A percentile compares a stretch with the other conserved stretches of the same genome.
Conservation (phyloP, 805 yeast species). For the Spathaspora boniae region DNA sequence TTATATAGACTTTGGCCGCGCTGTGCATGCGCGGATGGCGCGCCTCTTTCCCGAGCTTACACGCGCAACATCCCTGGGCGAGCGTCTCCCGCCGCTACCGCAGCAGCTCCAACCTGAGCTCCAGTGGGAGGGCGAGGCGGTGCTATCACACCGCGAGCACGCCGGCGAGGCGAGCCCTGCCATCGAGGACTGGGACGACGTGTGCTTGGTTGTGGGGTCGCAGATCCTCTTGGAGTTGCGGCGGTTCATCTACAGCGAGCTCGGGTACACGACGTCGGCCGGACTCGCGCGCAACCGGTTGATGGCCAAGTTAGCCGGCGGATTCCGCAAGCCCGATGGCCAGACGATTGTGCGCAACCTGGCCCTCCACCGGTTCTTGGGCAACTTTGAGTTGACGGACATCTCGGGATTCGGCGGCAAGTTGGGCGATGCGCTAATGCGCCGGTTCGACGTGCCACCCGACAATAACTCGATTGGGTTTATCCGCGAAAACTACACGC, state of each 20-base stretch:
- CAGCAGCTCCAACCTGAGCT: conserved; percentile 25
- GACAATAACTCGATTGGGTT: conserved; percentile 41
- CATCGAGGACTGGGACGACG: conserved; percentile 70
- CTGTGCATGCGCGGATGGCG: conserved; percentile 44
- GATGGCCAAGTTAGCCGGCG: conserved; percentile 84
- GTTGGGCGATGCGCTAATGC: conserved; percentile 58
- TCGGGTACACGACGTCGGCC: conserved; percentile 86
- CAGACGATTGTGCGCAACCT: conserved; percentile 68
- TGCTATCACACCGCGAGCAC: conserved; percentile 14
- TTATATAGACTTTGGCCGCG: conserved; percentile 76
- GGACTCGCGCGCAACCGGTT: conserved; percentile 78
- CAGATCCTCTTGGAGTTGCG: conserved; percentile 55
- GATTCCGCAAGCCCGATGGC: conserved; percentile 76
- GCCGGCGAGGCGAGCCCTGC: conserved; percentile 4
- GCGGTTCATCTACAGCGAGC: conserved; percentile 42
- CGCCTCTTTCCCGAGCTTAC: conserved; percentile 46
- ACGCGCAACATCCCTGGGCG: too few species aligned
- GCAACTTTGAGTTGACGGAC: conserved; percentile 62
- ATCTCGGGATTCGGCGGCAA: conserved; percentile 94
- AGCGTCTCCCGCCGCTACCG: conserved; percentile 52
- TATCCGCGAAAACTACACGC: conserved; percentile 48
- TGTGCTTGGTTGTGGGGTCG: conserved; percentile 65
- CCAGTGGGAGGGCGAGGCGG: conserved; percentile 28
- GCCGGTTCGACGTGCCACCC: conserved; percentile 49
- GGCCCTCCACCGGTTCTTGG: conserved; percentile 51